Evolutionary conservation across 164 flowering plant genomes (phyloP), one percentile per base, ranked within the genome.

Genomic region (Dillenia turbinata): DNA sequence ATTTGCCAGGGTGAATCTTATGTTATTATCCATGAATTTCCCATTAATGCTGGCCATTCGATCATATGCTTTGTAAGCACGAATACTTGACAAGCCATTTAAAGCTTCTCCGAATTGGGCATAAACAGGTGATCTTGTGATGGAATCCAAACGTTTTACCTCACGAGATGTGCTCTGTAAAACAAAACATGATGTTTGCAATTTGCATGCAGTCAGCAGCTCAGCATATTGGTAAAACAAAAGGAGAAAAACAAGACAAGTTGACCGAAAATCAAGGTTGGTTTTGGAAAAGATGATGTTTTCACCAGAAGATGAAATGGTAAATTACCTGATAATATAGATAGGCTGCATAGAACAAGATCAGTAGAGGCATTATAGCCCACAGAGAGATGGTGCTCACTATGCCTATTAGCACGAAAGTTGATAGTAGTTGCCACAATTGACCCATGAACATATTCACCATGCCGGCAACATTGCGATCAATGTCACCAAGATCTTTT

Each of bases 41-140:
- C 97, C 97, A 74, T 95, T 95, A 12, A 92, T 81, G 12, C 71
- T 77, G 47, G 99, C 85, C 97, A 95, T 89, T 52, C 97, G 81
- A 73, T 95, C 99, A 78, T 92, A 87, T 24, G 99, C 99, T 80
- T 92, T 82, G 73, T 92, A 95, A 26, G 97, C 99, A 63, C 99
- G 92, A 59, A 95, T 92, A 9, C 91, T 85, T 48, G 95, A 66
- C 14, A 95, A 68, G 33, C 99, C 99, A 81, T 95, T 92, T 43
- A 95, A 74, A 40, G 99, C 99, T 79, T 95, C 99, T 55, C 92
- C 88, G 74, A 95, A 95, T 73, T 95, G 99, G 47, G 99, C 99
- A 77, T 95, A 95, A 49, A 95, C 98, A 59, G 99, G 99, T 56
- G 99, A 95, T 76, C 99, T 86, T 9, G 82, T 76, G 45, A 90